Conservation (phyloP, 208 protist species). For the Leishmania tarentolae region DNA sequence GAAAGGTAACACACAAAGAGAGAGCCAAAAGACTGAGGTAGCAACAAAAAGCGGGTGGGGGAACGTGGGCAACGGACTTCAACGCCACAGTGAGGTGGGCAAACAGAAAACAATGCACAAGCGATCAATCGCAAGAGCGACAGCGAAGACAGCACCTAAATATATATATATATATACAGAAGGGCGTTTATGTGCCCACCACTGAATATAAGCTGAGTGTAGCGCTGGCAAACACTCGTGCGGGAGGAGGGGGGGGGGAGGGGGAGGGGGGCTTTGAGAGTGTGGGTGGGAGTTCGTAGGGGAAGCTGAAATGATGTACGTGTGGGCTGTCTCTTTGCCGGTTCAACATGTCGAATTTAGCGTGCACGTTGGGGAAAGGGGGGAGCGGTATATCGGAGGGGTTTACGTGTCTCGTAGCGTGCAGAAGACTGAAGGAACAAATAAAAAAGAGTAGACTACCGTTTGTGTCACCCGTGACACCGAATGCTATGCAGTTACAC, state of each 20-base stretch:
- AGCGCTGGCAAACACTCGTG: too few relatives aligned
- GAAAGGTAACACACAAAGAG: not conserved
- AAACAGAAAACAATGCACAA: not conserved
- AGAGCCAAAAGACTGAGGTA: not conserved
- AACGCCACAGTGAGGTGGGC: not conserved
- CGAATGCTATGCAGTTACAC: not conserved
- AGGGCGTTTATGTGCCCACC: not conserved
- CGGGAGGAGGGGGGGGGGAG: not conserved
- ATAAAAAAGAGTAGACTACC: not conserved
- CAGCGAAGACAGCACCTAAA: not conserved
- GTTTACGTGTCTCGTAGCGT: not conserved
- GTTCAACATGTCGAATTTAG: not conserved
- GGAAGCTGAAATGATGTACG: not conserved
- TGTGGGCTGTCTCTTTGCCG: not conserved
- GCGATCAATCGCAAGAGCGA: not conserved
- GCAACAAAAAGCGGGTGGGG: not conserved
- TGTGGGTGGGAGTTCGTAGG: not conserved
- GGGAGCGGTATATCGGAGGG: not conserved
- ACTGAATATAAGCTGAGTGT: not conserved
- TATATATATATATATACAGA: not conserved
- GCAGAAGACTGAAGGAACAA: not conserved
- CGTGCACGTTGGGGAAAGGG: not conserved
- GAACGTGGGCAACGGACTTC: not conserved
- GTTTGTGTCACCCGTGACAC: not conserved
- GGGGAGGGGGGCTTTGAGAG: too few relatives aligned